Conservation (phyloP, 148 eudicot species). For the Rhododendron ferrugineum region DNA sequence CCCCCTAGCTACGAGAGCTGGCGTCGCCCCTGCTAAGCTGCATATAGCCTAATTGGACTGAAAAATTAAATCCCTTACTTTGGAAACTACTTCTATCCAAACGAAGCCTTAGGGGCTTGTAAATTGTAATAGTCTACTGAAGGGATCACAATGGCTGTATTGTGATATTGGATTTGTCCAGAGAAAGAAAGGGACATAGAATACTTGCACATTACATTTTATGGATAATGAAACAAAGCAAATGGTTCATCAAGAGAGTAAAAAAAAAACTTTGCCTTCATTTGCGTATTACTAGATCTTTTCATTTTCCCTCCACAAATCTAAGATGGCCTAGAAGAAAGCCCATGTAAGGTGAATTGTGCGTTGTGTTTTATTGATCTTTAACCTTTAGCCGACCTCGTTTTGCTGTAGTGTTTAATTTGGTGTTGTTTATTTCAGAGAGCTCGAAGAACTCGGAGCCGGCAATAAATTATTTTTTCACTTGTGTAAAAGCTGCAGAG, state of each 20-base stretch:
- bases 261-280: not conserved
- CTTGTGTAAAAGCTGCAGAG: not conserved
- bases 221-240: not conserved
- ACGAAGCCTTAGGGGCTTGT: not conserved
- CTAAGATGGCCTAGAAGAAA: not conserved
- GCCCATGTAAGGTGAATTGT: not conserved
- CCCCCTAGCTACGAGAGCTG: no score
- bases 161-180: not conserved
- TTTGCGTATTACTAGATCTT: not conserved
- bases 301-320: not conserved
- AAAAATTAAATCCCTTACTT: not conserved
- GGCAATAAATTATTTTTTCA: constrained; percentile 20
- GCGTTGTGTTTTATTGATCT: not conserved
- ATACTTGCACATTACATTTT: not conserved
- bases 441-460: constrained; percentile 44
- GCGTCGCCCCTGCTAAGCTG: not conserved
- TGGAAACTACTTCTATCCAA: not conserved
- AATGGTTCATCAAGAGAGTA: not conserved
- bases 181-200: not conserved
- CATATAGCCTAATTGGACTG: not conserved
- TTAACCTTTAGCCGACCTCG: not conserved
- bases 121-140: not conserved
- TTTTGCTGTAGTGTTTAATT: not conserved
- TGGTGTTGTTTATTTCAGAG: constrained; percentile 28
- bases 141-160: not conserved